Base-by-base conservation (phyloP, 2,329 filamentous ascomycete species). In the Alternaria infectoria region DNA sequence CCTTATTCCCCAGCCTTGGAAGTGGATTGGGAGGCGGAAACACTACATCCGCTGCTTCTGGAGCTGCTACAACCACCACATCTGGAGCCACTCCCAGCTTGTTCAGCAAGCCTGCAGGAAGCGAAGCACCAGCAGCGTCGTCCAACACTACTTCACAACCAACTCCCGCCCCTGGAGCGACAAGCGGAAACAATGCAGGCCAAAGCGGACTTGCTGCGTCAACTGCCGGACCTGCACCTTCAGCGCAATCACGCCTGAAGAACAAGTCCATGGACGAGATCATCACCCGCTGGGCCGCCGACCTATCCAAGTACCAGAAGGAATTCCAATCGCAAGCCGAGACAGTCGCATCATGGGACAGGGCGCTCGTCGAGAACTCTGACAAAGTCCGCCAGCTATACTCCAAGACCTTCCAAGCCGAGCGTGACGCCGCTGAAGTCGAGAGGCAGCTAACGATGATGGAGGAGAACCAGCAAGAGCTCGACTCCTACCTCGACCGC, bases 231-330 rank as follows among this genome's bases (percentile, higher is more conserved):
- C 93, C 94, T 2, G 84, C 90, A 3, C 95, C 96, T 15, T 90
- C 93, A 61, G 82, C 85, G 2, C 89, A 96, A 74, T 96, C 95
- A 5, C 91, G 96, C 26, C 85, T 99, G 40, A 97, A 97, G 85
- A 97, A 97, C 81, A 98, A 97, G 83, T 97, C 95, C 0, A 97
- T 99, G 92, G 96, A 99, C 76, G 96, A 99, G 79, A 97, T 99
- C 68, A 93, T 99, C 69, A 97, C 93, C 5, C 90, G 93, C 30
- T 99, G 96, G 96, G 96, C 96, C 2, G 93, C 93, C 0, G 96
- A 98, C 76, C 85, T 99, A 54, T 91, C 93, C 57, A 96, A 97
- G 76, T 97, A 99, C 77, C 95, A 98, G 76, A 97, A 97, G 79
- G 93, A 97, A 62, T 99, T 98, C 83, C 93, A 96, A 77, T 87